phyloP scores from a whole-genome alignment of 805 yeast genomes.

The Saturnispora besseyi region DNA sequence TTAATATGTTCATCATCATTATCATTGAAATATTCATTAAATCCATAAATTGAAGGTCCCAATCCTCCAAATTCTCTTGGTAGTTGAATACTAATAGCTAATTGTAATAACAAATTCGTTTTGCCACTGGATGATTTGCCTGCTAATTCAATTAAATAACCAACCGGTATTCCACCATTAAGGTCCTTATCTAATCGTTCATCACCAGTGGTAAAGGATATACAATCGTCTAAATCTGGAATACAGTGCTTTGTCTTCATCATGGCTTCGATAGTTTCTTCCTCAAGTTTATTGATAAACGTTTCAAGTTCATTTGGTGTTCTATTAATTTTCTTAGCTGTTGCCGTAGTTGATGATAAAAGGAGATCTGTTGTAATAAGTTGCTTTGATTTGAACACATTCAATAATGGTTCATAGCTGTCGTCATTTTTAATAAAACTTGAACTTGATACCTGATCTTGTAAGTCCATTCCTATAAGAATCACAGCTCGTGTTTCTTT shows the following conservation, averaged over 20 bases:
- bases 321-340: conserved; percentile 27
- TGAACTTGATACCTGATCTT: background rate
- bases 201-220: conserved; percentile 45
- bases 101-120: conserved; percentile 65
- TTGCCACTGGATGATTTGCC: conserved; percentile 87
- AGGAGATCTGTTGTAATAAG: conserved; percentile 35
- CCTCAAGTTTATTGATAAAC: conserved; percentile 15
- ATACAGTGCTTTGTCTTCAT: background rate
- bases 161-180: conserved; percentile 43
- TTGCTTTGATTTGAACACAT: conserved; percentile 22
- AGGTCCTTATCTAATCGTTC: conserved; percentile 38
- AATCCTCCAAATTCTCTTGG: conserved; percentile 41
- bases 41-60: conserved; percentile 22
- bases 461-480: conserved; percentile 8
- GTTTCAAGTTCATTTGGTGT: conserved; percentile 26
- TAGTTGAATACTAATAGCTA: conserved; percentile 51
- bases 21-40: background rate
- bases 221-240: background rate
- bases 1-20: background rate
- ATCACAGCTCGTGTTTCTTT: background rate
- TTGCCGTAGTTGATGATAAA: conserved; percentile 28
- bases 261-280: conserved; percentile 4
- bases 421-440: conserved; percentile 23
- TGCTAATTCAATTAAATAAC: conserved; percentile 60
- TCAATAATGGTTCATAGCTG: conserved; percentile 19